Evolutionary conservation across 805 yeast species (phyloP).

Genomic region (Ogataea nitratoaversa): DNA sequence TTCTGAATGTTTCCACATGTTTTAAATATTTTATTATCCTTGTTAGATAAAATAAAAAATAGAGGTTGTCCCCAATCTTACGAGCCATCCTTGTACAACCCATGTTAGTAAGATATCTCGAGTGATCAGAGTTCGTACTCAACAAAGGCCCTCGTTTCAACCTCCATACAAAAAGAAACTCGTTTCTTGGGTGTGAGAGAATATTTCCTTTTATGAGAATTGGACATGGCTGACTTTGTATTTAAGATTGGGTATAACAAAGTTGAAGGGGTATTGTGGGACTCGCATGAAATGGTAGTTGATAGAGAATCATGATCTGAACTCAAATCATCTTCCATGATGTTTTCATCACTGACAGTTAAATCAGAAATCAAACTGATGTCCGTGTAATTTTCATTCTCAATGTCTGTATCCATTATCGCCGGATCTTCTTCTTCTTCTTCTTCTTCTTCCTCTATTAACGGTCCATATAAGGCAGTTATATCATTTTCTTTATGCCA

Average conservation of each 20-base stretch:
- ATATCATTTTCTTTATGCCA: conserved; percentile 54
- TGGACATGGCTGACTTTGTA: conserved; percentile 9
- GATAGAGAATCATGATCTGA: conserved; percentile 8
- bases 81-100: too few species aligned
- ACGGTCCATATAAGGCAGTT: conserved; percentile 53
- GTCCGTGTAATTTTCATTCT: too few species aligned
- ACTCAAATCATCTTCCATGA: conserved; percentile 8
- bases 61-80: too few species aligned
- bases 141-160: conserved; percentile 42
- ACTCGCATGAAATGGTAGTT: conserved; percentile 8
- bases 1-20: too few species aligned
- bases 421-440: not conserved
- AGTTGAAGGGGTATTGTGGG: conserved; percentile 7
- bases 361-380: too few species aligned
- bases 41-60: too few species aligned
- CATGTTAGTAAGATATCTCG: too few species aligned
- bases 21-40: too few species aligned
- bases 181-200: conserved; percentile 14
- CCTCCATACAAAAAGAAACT: conserved; percentile 40
- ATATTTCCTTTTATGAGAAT: conserved; percentile 1
- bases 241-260: not conserved
- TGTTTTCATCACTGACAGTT: not conserved
- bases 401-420: too few species aligned
- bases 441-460: conserved; percentile 19
- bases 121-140: too few species aligned